Evolutionary conservation across 1,284 basidiomycete genomes (phyloP).

Genomic region (Ganoderma boninense): DNA sequence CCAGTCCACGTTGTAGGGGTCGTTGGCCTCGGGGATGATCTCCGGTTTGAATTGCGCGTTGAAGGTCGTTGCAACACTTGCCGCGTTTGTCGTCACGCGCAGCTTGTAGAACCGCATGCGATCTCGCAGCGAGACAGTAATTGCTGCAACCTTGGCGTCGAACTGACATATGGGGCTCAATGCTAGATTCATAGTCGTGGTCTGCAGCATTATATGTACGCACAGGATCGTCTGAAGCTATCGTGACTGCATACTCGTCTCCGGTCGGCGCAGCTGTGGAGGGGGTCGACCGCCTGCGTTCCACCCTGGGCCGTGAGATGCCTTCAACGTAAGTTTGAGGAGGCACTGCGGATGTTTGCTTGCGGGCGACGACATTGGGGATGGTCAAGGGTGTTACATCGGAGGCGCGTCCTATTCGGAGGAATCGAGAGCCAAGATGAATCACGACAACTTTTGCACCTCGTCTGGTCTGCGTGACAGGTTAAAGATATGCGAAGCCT

Average conservation of each 20-base stretch:
- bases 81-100: slow-evolving; percentile 78
- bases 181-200: background rate
- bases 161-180: slow-evolving; percentile 52
- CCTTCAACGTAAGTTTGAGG: slow-evolving; percentile 53
- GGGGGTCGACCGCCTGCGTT: slow-evolving; percentile 38
- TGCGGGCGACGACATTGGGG: slow-evolving; percentile 83
- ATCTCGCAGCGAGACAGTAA: slow-evolving; percentile 79
- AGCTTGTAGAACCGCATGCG: slow-evolving; percentile 92
- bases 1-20: slow-evolving; percentile 86
- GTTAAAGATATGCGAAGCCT: background rate
- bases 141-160: slow-evolving; percentile 76
- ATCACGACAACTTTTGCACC: slow-evolving; percentile 88
- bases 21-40: slow-evolving; percentile 83
- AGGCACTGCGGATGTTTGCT: slow-evolving; percentile 54
- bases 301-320: slow-evolving; percentile 59
- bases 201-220: slow-evolving; percentile 33
- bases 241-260: slow-evolving; percentile 56
- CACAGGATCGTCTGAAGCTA: slow-evolving; percentile 69
- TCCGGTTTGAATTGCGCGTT: slow-evolving; percentile 83
- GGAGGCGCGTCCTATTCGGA: slow-evolving; percentile 92
- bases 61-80: slow-evolving; percentile 76
- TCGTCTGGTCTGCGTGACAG: slow-evolving; percentile 53
- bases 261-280: slow-evolving; percentile 38
- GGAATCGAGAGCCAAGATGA: slow-evolving; percentile 90
- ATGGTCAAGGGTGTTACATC: slow-evolving; percentile 82